These are phyloP conservation scores for Aspergillus mulundensis DNA, from an alignment of 495 filamentous ascomycete genomes.

Conservation along the genomic window DNA sequence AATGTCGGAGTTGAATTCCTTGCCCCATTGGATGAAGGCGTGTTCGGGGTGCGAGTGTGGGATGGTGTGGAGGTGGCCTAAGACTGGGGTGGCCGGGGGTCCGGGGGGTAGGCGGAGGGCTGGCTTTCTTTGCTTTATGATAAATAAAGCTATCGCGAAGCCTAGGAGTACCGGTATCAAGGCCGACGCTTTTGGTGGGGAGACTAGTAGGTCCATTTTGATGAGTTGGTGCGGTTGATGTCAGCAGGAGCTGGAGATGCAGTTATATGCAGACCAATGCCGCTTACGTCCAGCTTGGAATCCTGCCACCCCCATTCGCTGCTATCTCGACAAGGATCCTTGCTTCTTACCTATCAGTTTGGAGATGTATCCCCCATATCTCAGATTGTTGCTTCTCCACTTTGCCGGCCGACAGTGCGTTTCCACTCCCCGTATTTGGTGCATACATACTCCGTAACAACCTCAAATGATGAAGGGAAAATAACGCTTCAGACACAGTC, in stretches of 20 bases:
- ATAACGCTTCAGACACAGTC: too few relatives aligned
- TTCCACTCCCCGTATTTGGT: too few relatives aligned
- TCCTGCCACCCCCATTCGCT: background rate
- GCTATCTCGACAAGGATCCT: background rate
- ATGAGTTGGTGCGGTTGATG: background rate
- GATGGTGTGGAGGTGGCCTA: constrained; percentile 23
- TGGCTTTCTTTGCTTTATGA: background rate
- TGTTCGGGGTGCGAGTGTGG: constrained; percentile 18
- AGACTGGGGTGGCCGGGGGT: constrained; percentile 13
- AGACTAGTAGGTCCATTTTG: background rate
- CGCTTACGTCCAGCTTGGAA: background rate
- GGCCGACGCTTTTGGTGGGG: too few relatives aligned
- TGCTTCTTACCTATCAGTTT: background rate
- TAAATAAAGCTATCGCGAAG: background rate
- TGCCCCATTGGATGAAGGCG: constrained; percentile 19
- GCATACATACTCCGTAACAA: too few relatives aligned
- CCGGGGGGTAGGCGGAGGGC: constrained; percentile 4
- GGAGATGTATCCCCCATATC: too few relatives aligned
- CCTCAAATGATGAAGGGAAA: too few relatives aligned
- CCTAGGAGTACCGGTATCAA: background rate
- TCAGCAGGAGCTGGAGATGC: background rate
- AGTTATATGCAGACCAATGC: background rate
- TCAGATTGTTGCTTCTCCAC: too few relatives aligned
- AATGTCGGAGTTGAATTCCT: constrained; percentile 21
- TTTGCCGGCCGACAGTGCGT: too few relatives aligned